These are phyloP conservation scores for Pilasporangium apinafurcum DNA, from an alignment of 352 stramenopile species.

Conservation along the genomic window DNA sequence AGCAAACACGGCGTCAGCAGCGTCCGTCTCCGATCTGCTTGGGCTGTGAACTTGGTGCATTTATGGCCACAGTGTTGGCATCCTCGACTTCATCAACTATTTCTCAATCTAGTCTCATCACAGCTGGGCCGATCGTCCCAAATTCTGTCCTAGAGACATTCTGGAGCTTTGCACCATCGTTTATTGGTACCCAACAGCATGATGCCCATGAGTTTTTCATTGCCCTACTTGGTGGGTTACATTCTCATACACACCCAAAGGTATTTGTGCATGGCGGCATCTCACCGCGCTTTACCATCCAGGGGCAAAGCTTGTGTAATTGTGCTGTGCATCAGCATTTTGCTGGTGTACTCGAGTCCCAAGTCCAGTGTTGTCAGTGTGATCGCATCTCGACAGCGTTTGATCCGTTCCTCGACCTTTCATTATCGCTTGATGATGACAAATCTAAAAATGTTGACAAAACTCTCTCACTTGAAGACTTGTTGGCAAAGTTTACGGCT, in stretches of 20 bases:
- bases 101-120: conserved; percentile 1
- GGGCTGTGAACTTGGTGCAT: conserved; percentile 46
- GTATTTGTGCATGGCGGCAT: conserved; percentile 25
- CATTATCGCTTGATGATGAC: conserved; percentile 38
- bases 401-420: conserved; percentile 71
- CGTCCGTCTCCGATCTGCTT: conserved; percentile 31
- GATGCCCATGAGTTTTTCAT: conserved; percentile 76
- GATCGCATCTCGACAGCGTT: conserved; percentile 45
- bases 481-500: conserved; percentile 41
- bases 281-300: conserved; percentile 55
- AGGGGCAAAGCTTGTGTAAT: conserved; percentile 53
- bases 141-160: conserved; percentile 57
- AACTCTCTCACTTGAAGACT: conserved; percentile 17
- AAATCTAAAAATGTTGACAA: neutral
- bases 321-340: conserved; percentile 72
- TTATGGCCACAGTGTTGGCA: conserved; percentile 30
- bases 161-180: conserved; percentile 43
- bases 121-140: conserved; percentile 36
- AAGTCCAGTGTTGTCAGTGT: conserved; percentile 53
- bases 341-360: conserved; percentile 49
- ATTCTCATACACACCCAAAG: conserved; percentile 47
- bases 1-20: conserved; percentile 39
- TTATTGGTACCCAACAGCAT: conserved; percentile 60
- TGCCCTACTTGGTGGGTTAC: conserved; percentile 49
- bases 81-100: neutral